These are phyloP conservation scores for Phialophora macrospora DNA, from an alignment of 2,329 filamentous ascomycete genomes.

Conservation along the genomic window DNA sequence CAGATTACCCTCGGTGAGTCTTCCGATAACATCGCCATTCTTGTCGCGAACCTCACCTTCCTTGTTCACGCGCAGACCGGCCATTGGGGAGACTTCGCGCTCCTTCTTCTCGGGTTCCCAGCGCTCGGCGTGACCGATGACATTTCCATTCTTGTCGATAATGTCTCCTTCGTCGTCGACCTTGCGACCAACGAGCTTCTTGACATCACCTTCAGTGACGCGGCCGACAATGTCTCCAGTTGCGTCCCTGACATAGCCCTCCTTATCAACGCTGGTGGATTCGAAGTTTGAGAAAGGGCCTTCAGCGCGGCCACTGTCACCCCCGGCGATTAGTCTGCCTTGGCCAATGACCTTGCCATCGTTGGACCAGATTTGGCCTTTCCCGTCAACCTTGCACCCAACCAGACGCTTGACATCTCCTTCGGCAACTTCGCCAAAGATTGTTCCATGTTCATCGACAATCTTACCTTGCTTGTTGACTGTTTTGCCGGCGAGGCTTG, in stretches of 20 bases:
- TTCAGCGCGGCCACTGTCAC: slow-evolving; percentile 49
- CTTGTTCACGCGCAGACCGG: slow-evolving; percentile 58
- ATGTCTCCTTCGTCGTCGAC: slow-evolving; percentile 74
- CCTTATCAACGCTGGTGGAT: slow-evolving; percentile 60
- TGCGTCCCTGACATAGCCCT: slow-evolving; percentile 59
- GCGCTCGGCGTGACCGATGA: slow-evolving; percentile 69
- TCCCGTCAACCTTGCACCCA: slow-evolving; percentile 65
- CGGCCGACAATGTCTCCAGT: slow-evolving; percentile 63
- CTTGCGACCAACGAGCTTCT: slow-evolving; percentile 66
- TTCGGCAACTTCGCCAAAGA: slow-evolving; percentile 62
- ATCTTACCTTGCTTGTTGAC: slow-evolving; percentile 69
- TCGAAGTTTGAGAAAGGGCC: slow-evolving; percentile 64
- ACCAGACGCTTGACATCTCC: slow-evolving; percentile 62
- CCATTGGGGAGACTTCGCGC: slow-evolving; percentile 64
- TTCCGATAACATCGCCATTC: slow-evolving; percentile 54
- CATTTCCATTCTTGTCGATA: slow-evolving; percentile 69
- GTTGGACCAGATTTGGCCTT: slow-evolving; percentile 69
- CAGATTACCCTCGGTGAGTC: slow-evolving; percentile 52
- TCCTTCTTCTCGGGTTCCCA: slow-evolving; percentile 66
- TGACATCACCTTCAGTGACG: slow-evolving; percentile 67
- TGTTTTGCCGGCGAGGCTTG: slow-evolving; percentile 63
- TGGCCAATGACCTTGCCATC: slow-evolving; percentile 65
- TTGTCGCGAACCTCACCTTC: slow-evolving; percentile 55
- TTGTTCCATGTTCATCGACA: slow-evolving; percentile 63
- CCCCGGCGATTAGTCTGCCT: slow-evolving; percentile 62